A percentile compares a stretch with the other conserved stretches of the same genome.
Evolutionary conservation across 1,139 yeast species (phyloP).

Genomic region (Saccharomycopsis hybrid): DNA sequence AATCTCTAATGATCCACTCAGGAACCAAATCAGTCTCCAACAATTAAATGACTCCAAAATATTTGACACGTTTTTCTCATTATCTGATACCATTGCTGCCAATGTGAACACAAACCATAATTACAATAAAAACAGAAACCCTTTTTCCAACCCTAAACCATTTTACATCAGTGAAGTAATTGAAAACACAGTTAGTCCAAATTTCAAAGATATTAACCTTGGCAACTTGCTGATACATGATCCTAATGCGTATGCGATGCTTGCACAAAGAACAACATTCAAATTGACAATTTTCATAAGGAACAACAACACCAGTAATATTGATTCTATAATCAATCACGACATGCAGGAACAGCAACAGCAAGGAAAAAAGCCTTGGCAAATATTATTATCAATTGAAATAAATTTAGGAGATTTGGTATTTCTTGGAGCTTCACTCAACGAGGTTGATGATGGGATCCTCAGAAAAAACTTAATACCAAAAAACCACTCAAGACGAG

Average conservation of each 20-base stretch:
- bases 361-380: constrained; percentile 7
- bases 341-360: too few relatives aligned
- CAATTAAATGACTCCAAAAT: background rate
- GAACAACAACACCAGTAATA: background rate
- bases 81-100: background rate
- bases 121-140: background rate
- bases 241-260: background rate
- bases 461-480: background rate
- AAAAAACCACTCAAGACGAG: background rate
- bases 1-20: background rate
- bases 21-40: background rate
- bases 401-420: constrained; percentile 8
- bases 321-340: too few relatives aligned
- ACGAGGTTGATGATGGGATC: background rate
- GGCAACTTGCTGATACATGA: background rate
- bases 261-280: constrained; percentile 6
- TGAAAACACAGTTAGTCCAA: background rate
- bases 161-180: constrained; percentile 19
- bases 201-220: constrained; percentile 18
- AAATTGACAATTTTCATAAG: constrained; percentile 11
- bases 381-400: background rate
- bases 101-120: background rate
- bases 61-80: constrained; percentile 1
- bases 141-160: too few relatives aligned
- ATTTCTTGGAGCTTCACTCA: constrained; percentile 1